Evolutionary conservation across 306 rosid genomes (phyloP), one percentile per base, ranked within the genome.

Genomic region (Vigna trinervia): DNA sequence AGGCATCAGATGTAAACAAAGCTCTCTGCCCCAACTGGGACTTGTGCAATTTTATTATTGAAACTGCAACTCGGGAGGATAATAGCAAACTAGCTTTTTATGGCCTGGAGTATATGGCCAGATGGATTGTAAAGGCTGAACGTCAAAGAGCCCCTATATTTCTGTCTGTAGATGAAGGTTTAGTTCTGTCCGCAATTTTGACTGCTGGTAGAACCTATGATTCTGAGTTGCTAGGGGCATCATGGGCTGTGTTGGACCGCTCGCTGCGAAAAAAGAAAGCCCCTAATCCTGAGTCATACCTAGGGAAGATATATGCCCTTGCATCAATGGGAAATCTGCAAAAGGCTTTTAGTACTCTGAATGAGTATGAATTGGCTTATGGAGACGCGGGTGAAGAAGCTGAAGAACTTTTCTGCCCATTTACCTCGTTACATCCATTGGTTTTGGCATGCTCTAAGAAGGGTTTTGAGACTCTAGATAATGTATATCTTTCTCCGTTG

Each of bases 381-480:
- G 88, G 89, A 46, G 89, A 85, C 71, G 80, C 90, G 1, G 23
- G 73, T 72, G 77, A 81, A 81, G 96, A 87, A 84, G 83, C 84
- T 52, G 89, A 82, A 75, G 95, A 92, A 69, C 61, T 96, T 74
- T 91, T 96, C 85, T 92, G 92, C 72, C 99, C 99, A 48, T 96
- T 96, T 76, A 89, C 94, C 71, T 91, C 97, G 77, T 88, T 96
- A 80, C 77, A 86, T 81, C 98, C 98, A 11, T 83, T 96, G 87
- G 97, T 86, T 70, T 38, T 84, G 79, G 98, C 97, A 4, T 92
- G 97, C 87, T 88, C 93, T 81, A 89, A 86, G 85, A 91, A 85
- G 83, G 98, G 99, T 71, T 96, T 91, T 82, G 99, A 90, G 87
- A 92, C 93, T 76, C 86, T 96, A 81, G 99, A 96, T 81, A 41